Percentiles rank a stretch among this genome's conserved stretches.
These are phyloP conservation scores for Aspergillus quadrilineatus DNA, from an alignment of 2,329 filamentous ascomycete genomes.

Conservation along the genomic window DNA sequence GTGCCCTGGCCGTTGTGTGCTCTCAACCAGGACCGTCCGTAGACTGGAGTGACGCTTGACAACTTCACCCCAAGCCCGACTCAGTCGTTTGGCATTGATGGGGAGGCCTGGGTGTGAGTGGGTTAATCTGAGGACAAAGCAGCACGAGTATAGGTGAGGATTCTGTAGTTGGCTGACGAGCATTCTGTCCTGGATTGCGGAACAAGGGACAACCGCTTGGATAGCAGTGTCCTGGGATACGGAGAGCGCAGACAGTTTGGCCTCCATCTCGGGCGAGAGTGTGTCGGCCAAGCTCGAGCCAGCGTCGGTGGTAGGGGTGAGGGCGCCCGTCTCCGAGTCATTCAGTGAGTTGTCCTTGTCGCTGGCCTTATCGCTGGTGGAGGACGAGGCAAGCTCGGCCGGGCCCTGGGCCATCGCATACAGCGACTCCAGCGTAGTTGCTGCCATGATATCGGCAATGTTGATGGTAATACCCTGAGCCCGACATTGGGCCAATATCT, in stretches of 20 bases:
- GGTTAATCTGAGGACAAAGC: background rate
- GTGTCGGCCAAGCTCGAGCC: background rate
- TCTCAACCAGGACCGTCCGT: background rate
- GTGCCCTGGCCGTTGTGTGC: background rate
- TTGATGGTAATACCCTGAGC: background rate
- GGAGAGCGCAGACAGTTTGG: background rate
- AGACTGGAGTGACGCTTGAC: background rate
- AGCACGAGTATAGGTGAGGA: background rate
- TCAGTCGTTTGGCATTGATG: background rate
- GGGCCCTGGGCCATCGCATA: background rate
- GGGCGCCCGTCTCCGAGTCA: background rate
- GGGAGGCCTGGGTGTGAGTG: background rate
- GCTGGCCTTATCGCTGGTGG: background rate
- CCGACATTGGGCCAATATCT: background rate
- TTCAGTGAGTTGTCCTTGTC: background rate
- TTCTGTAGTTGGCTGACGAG: background rate
- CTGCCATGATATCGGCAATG: background rate
- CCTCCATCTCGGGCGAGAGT: background rate
- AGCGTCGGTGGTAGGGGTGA: background rate
- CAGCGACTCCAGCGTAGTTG: background rate
- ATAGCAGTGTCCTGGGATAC: background rate
- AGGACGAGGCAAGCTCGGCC: background rate
- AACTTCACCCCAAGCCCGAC: background rate
- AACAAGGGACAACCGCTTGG: background rate
- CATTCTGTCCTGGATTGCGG: background rate